Evolutionary conservation across 1,284 basidiomycete genomes (phyloP).

Genomic region (Pterulicium gracile): DNA sequence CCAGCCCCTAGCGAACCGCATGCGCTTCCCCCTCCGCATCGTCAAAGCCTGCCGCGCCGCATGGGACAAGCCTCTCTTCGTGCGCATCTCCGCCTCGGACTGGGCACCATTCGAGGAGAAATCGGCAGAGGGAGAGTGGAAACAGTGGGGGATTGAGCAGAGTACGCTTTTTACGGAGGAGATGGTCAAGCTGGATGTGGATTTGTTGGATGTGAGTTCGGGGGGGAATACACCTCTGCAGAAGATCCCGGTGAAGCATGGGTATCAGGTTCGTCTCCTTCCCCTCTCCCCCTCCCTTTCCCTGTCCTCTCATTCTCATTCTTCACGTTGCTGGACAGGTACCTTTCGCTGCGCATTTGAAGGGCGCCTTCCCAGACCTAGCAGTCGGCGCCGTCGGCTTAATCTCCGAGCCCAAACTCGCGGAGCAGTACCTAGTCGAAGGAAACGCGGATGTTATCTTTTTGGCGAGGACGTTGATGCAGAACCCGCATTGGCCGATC

Average conservation of each 20-base stretch:
- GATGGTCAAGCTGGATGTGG: slow-evolving; percentile 52
- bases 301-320: neutral
- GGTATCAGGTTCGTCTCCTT: slow-evolving; percentile 44
- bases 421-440: slow-evolving; percentile 53
- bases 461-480: slow-evolving; percentile 54
- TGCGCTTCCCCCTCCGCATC: slow-evolving; percentile 57
- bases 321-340: slow-evolving; percentile 34
- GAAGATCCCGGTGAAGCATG: slow-evolving; percentile 45
- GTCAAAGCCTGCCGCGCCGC: slow-evolving; percentile 38
- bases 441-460: slow-evolving; percentile 63
- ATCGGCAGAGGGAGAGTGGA: slow-evolving; percentile 45
- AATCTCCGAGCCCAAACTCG: slow-evolving; percentile 54
- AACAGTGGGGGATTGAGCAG: slow-evolving; percentile 72
- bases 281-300: neutral
- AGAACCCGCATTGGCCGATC: slow-evolving; percentile 47
- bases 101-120: slow-evolving; percentile 69
- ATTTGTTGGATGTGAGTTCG: slow-evolving; percentile 51
- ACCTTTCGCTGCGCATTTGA: slow-evolving; percentile 60
- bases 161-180: slow-evolving; percentile 47
- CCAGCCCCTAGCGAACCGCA: slow-evolving; percentile 54
- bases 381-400: slow-evolving; percentile 62
- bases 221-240: slow-evolving; percentile 21
- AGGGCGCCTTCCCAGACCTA: slow-evolving; percentile 47
- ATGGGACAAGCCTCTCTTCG: slow-evolving; percentile 68
- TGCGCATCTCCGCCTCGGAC: slow-evolving; percentile 65